Evolutionary conservation across 2,329 filamentous ascomycete genomes (phyloP).

Genomic region (Aspergillus glaucus): DNA sequence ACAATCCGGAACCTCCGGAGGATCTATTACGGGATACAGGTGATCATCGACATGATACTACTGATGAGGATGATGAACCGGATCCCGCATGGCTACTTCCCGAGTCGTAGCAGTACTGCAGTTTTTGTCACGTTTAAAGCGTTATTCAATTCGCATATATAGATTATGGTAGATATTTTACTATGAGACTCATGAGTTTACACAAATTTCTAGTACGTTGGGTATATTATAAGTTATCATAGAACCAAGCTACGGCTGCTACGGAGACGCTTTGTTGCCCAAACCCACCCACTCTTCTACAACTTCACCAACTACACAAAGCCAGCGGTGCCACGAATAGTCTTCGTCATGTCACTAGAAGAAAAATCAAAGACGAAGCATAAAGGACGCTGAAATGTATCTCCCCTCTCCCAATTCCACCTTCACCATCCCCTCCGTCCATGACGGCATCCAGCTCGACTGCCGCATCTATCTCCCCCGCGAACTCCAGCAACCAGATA

Average conservation of each 20-base stretch:
- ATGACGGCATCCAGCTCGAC: constrained; percentile 69
- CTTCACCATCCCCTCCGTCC: constrained; percentile 76
- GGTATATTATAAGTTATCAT: too few species aligned
- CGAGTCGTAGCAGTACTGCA: constrained; percentile 10
- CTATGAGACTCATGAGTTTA: too few species aligned
- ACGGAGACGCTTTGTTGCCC: too few species aligned
- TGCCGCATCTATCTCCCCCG: constrained; percentile 76
- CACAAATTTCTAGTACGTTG: too few species aligned
- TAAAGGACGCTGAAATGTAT: constrained; percentile 17
- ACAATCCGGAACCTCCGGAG: constrained; percentile 30
- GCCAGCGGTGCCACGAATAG: too few species aligned
- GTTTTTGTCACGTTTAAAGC: too few species aligned
- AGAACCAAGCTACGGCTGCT: too few species aligned
- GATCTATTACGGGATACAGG: constrained; percentile 29
- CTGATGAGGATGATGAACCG: constrained; percentile 37
- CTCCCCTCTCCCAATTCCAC: constrained; percentile 38
- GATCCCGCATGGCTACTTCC: constrained; percentile 40
- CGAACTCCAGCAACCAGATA: constrained; percentile 15
- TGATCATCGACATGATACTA: constrained; percentile 13
- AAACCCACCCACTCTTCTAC: too few species aligned
- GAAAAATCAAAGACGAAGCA: neutral
- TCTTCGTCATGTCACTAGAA: neutral
- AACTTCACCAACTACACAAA: too few species aligned
- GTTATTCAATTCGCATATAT: too few species aligned
- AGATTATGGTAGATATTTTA: too few species aligned